These are phyloP conservation scores for Daldinia childiae DNA, from an alignment of 495 filamentous ascomycete species.

Conservation along the genomic window DNA sequence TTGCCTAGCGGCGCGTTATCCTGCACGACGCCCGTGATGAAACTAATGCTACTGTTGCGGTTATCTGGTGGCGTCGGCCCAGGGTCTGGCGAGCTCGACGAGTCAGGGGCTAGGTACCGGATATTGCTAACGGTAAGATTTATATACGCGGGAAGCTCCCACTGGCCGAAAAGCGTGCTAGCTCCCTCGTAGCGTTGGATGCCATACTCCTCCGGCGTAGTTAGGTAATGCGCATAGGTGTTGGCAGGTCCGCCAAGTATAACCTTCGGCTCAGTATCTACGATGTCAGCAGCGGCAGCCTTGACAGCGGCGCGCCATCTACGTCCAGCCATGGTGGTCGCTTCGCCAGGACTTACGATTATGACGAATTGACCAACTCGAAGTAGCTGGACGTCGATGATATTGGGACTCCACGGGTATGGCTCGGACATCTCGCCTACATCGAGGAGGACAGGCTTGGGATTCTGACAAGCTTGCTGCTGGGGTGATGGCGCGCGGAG, in stretches of 20 bases:
- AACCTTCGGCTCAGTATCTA: slow-evolving; percentile 55
- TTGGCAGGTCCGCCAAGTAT: slow-evolving; percentile 92
- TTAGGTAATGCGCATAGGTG: slow-evolving; percentile 90
- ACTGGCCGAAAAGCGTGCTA: slow-evolving; percentile 88
- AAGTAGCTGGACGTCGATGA: slow-evolving; percentile 90
- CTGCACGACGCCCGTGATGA: slow-evolving; percentile 82
- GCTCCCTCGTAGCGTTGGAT: slow-evolving; percentile 96
- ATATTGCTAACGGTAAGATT: slow-evolving; percentile 78
- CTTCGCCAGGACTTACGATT: slow-evolving; percentile 86
- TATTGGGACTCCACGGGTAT: slow-evolving; percentile 91
- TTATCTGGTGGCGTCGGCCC: slow-evolving; percentile 84
- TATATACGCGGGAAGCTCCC: slow-evolving; percentile 85
- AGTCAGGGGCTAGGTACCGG: slow-evolving; percentile 68
- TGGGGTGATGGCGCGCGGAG: slow-evolving; percentile 74
- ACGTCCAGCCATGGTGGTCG: slow-evolving; percentile 92
- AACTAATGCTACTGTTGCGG: slow-evolving; percentile 73
- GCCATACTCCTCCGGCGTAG: slow-evolving; percentile 89
- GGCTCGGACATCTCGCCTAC: slow-evolving; percentile 80
- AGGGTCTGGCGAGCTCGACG: slow-evolving; percentile 56
- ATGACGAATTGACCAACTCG: slow-evolving; percentile 91
- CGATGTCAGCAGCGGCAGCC: slow-evolving; percentile 52
- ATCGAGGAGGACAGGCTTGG: slow-evolving; percentile 90
- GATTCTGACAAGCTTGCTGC: slow-evolving; percentile 79
- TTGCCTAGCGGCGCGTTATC: slow-evolving; percentile 74
- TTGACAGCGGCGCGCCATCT: slow-evolving; percentile 84